Conservation (phyloP, 495 filamentous ascomycete genomes). For the Articulospora tetracladia region DNA sequence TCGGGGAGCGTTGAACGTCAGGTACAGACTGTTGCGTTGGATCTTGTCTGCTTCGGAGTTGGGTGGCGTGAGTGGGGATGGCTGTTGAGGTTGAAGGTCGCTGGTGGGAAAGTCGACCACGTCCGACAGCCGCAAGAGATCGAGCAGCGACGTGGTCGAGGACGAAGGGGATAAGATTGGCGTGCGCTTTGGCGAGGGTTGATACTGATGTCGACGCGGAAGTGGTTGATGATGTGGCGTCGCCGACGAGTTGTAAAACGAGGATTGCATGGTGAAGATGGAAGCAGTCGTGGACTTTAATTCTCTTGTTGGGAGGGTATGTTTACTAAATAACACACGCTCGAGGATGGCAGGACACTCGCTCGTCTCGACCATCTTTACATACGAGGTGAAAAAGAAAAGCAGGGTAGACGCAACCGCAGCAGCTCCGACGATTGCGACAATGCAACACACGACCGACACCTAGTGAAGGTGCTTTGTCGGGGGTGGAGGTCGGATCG, state of each 20-base stretch:
- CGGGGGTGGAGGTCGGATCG: not conserved
- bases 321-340: constrained; percentile 2
- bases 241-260: constrained; percentile 5
- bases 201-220: not conserved
- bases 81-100: not conserved
- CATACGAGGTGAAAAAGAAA: not conserved
- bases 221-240: not conserved
- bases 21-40: constrained; percentile 17
- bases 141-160: not conserved
- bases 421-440: not conserved
- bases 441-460: not conserved
- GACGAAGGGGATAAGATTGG: not conserved
- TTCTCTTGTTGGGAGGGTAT: not conserved
- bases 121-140: not conserved
- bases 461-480: not conserved
- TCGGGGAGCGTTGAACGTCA: constrained; percentile 23
- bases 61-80: not conserved
- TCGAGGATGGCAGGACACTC: constrained; percentile 4
- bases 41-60: constrained; percentile 15
- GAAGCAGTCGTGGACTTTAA: not conserved
- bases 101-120: not conserved
- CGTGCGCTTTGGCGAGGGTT: not conserved
- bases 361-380: constrained; percentile 14
- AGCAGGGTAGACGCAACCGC: not conserved
- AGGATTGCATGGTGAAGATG: constrained; percentile 10